phyloP scores from a whole-genome alignment of 805 yeast species.

The Yarrowia bubula region DNA sequence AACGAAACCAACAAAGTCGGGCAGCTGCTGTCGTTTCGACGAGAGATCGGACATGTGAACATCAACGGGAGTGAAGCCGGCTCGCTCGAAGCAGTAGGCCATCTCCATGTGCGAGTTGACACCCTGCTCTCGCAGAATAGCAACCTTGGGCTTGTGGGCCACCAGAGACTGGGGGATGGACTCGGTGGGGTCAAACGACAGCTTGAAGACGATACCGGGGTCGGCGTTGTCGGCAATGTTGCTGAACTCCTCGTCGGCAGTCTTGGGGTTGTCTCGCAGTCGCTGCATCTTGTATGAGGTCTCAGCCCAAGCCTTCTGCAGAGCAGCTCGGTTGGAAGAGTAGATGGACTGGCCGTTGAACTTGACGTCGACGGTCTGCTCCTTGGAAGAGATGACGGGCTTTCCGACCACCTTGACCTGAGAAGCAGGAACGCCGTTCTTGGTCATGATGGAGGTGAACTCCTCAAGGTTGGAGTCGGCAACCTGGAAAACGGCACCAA shows the following conservation, averaged over 20 bases:
- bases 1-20: conserved; percentile 83
- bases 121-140: conserved; percentile 96
- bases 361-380: conserved; percentile 50
- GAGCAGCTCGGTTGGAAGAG: conserved; percentile 57
- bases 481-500: conserved; percentile 95
- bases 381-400: conserved; percentile 46
- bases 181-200: conserved; percentile 62
- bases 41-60: conserved; percentile 95
- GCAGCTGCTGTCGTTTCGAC: conserved; percentile 62
- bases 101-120: conserved; percentile 97
- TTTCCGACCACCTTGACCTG: conserved; percentile 65
- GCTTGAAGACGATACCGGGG: conserved; percentile 83
- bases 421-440: conserved; percentile 56
- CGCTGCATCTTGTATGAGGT: conserved; percentile 89
- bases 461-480: conserved; percentile 47
- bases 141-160: conserved; percentile 74
- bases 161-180: conserved; percentile 32
- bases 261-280: conserved; percentile 88
- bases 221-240: conserved; percentile 73
- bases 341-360: conserved; percentile 50
- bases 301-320: conserved; percentile 81
- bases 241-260: conserved; percentile 82
- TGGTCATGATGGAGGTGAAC: conserved; percentile 56
- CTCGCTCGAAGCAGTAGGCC: conserved; percentile 95
- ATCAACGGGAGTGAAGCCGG: conserved; percentile 92